These are phyloP conservation scores for Talaromyces proteolyticus DNA, from an alignment of 495 filamentous ascomycete genomes.

Conservation along the genomic window DNA sequence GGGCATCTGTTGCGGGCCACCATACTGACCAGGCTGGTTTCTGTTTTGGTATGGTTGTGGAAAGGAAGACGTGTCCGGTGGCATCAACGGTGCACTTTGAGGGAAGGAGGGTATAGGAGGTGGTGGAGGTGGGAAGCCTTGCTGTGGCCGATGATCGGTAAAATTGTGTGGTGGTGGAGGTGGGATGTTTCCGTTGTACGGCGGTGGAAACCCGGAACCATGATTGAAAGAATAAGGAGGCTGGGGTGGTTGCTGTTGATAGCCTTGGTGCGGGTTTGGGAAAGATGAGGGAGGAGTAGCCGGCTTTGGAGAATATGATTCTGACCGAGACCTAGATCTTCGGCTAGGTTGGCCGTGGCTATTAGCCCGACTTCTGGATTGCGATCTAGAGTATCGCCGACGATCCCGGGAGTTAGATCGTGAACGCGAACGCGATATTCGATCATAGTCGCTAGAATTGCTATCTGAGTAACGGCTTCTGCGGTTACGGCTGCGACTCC, in stretches of 20 bases:
- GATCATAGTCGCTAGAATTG: conserved; percentile 6
- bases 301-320: conserved; percentile 41
- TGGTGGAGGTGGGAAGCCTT: conserved; percentile 31
- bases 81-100: conserved; percentile 1
- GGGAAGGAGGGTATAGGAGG: conserved; percentile 19
- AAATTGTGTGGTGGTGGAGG: conserved; percentile 44
- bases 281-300: conserved; percentile 18
- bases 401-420: conserved; percentile 10
- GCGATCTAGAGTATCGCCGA: conserved; percentile 11
- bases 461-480: conserved; percentile 1
- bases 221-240: conserved; percentile 22
- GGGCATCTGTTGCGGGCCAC: conserved; percentile 23
- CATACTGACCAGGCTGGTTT: conserved; percentile 7
- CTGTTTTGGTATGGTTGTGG: conserved; percentile 12
- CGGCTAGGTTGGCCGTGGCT: neutral
- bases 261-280: conserved; percentile 14
- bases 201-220: conserved; percentile 14
- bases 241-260: conserved; percentile 12
- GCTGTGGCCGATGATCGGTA: conserved; percentile 47
- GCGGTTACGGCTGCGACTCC: conserved; percentile 20
- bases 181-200: conserved; percentile 22
- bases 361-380: conserved; percentile 16
- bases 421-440: conserved; percentile 18
- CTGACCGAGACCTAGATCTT: conserved; percentile 27
- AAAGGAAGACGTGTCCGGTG: conserved; percentile 19